Evolutionary conservation across 2,329 filamentous ascomycete species (phyloP).

Genomic region (Monosporascus sp.): DNA sequence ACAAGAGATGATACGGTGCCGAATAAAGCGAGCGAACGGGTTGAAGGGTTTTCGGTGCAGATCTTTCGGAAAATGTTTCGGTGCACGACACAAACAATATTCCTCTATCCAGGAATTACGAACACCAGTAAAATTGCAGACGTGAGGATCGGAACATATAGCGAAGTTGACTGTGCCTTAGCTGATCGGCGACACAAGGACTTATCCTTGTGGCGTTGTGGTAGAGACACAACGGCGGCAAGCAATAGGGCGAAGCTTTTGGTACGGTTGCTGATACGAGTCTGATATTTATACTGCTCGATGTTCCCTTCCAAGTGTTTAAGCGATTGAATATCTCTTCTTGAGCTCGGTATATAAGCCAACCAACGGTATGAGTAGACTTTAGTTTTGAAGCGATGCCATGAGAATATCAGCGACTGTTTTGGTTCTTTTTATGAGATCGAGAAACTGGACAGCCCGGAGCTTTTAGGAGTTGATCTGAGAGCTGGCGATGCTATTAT

Average conservation of each 20-base stretch:
- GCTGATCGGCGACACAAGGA: background rate
- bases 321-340: slow-evolving; percentile 29
- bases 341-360: slow-evolving; percentile 21
- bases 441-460: background rate
- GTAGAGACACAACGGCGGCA: background rate
- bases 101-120: slow-evolving; percentile 8
- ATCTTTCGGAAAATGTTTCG: slow-evolving; percentile 17
- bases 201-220: background rate
- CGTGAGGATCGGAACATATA: slow-evolving; percentile 8
- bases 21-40: slow-evolving; percentile 25
- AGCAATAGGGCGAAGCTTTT: slow-evolving; percentile 6
- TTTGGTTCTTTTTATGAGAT: background rate
- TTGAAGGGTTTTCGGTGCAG: slow-evolving; percentile 18
- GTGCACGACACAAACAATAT: slow-evolving; percentile 8
- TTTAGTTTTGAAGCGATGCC: slow-evolving; percentile 16
- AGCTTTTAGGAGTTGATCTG: slow-evolving; percentile 12
- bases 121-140: slow-evolving; percentile 4
- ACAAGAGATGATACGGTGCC: slow-evolving; percentile 20
- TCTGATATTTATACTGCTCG: slow-evolving; percentile 12
- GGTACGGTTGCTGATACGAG: slow-evolving; percentile 7
- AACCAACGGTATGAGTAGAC: slow-evolving; percentile 15
- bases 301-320: slow-evolving; percentile 28
- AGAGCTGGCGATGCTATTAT: slow-evolving; percentile 6
- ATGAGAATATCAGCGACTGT: slow-evolving; percentile 16
- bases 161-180: background rate